Conservation (phyloP, 1,284 basidiomycete genomes). For the Mycena citricolor region DNA sequence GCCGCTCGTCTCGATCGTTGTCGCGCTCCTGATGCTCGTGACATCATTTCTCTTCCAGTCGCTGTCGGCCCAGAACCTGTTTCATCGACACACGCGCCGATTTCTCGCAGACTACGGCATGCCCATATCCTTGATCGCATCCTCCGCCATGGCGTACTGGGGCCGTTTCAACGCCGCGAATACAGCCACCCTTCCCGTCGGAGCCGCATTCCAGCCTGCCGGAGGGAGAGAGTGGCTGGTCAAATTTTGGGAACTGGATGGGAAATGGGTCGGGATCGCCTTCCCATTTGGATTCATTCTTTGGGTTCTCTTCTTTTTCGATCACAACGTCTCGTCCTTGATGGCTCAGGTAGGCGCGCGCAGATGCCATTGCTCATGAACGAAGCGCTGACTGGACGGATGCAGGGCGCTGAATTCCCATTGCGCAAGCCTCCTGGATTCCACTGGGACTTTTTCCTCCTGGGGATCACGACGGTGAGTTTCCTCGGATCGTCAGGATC, state of each 20-base stretch:
- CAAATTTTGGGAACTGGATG: slow-evolving; percentile 87
- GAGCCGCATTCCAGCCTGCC: slow-evolving; percentile 71
- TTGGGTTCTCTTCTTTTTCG: slow-evolving; percentile 76
- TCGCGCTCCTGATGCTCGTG: slow-evolving; percentile 76
- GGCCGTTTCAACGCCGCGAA: slow-evolving; percentile 69
- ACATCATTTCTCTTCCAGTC: slow-evolving; percentile 73
- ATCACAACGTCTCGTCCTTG: slow-evolving; percentile 91
- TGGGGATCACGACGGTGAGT: slow-evolving; percentile 80
- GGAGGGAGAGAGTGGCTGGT: slow-evolving; percentile 83
- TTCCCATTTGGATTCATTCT: slow-evolving; percentile 72
- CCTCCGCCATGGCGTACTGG: slow-evolving; percentile 83
- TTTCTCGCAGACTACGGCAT: slow-evolving; percentile 88
- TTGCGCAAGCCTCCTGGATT: slow-evolving; percentile 91
- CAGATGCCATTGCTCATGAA: too few species aligned
- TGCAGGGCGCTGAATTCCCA: slow-evolving; percentile 89
- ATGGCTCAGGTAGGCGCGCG: too few species aligned
- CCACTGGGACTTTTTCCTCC: slow-evolving; percentile 86
- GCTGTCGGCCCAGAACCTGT: slow-evolving; percentile 61
- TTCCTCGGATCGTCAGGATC: too few species aligned
- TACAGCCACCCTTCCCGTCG: slow-evolving; percentile 67
- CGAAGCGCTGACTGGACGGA: slow-evolving; percentile 88
- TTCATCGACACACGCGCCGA: slow-evolving; percentile 70
- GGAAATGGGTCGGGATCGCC: slow-evolving; percentile 87
- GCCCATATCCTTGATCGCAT: slow-evolving; percentile 78
- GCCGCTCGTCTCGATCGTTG: slow-evolving; percentile 71